Percentiles rank a stretch among this genome's conserved stretches.
These are phyloP conservation scores for Nicotiana knightiana DNA, from an alignment of 257 asterid species.

Conservation along the genomic window DNA sequence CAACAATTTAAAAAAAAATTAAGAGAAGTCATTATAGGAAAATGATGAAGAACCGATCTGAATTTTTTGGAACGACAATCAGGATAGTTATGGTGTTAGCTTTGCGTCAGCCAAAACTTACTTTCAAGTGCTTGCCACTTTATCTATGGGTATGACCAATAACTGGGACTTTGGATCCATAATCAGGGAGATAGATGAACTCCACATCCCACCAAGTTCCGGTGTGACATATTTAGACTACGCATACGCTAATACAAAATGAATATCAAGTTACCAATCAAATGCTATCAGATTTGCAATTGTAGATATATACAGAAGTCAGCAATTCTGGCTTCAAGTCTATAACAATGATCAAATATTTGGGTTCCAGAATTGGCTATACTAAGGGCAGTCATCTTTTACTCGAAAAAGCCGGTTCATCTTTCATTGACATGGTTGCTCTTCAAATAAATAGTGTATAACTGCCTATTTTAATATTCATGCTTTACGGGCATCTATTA, in stretches of 20 bases:
- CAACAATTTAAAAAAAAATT: too few species aligned
- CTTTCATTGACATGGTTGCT: background rate
- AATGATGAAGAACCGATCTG: too few species aligned
- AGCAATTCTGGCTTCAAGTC: background rate
- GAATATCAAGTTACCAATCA: background rate
- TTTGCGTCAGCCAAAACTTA: too few species aligned
- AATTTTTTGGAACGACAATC: too few species aligned
- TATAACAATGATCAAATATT: background rate
- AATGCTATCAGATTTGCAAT: background rate
- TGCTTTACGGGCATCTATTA: background rate
- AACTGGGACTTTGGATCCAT: background rate
- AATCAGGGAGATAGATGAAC: background rate
- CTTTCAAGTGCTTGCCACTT: background rate
- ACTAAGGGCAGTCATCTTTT: background rate
- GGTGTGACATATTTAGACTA: background rate
- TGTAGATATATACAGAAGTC: background rate
- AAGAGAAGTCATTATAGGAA: too few species aligned
- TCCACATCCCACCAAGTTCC: background rate
- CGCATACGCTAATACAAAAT: background rate
- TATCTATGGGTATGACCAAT: background rate
- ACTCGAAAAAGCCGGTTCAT: background rate
- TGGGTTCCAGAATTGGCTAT: background rate
- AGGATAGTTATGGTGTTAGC: too few species aligned
- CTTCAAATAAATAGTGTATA: background rate
- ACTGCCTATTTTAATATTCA: background rate